phyloP scores from a whole-genome alignment of 1,139 yeast species.

The Yamadazyma taylorii region DNA sequence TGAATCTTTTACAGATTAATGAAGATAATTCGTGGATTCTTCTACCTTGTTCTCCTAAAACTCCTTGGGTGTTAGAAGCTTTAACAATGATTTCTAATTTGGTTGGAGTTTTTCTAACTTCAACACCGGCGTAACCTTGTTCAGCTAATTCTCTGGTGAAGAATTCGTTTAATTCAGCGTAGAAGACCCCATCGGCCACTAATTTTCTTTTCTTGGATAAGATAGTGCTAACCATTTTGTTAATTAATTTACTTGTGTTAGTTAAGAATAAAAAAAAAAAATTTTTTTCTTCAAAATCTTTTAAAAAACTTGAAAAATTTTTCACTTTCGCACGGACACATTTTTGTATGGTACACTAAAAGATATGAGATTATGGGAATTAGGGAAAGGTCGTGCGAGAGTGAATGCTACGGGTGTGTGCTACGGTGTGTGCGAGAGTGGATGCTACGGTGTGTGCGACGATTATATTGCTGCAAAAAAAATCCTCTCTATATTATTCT shows the following conservation, averaged over 20 bases:
- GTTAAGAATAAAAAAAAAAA: conserved; percentile 6
- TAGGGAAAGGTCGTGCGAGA: conserved; percentile 2
- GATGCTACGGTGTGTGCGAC: neutral
- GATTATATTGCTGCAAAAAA: neutral
- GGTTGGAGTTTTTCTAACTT: conserved; percentile 98
- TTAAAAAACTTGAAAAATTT: conserved; percentile 16
- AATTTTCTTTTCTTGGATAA: conserved; percentile 85
- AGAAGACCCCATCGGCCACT: conserved; percentile 99
- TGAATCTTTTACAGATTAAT: conserved; percentile 98
- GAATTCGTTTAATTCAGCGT: conserved; percentile 99
- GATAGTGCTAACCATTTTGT: conserved; percentile 49
- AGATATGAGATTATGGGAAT: too few relatives aligned
- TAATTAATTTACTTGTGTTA: conserved; percentile 6
- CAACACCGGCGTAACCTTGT: conserved; percentile 99
- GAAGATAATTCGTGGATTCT: conserved; percentile 99
- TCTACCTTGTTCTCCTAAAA: conserved; percentile 99
- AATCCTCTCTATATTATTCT: neutral
- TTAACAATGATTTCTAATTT: conserved; percentile 98
- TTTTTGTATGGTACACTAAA: conserved; percentile 12
- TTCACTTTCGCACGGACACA: conserved; percentile 7
- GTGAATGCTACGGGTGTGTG: too few relatives aligned
- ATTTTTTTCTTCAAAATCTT: too few relatives aligned
- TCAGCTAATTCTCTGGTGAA: conserved; percentile 99
- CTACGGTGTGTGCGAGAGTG: too few relatives aligned
- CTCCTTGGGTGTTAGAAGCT: conserved; percentile 99